Base-by-base conservation (phyloP, 169 alveolate genomes). In the Plasmodium coatneyi region DNA sequence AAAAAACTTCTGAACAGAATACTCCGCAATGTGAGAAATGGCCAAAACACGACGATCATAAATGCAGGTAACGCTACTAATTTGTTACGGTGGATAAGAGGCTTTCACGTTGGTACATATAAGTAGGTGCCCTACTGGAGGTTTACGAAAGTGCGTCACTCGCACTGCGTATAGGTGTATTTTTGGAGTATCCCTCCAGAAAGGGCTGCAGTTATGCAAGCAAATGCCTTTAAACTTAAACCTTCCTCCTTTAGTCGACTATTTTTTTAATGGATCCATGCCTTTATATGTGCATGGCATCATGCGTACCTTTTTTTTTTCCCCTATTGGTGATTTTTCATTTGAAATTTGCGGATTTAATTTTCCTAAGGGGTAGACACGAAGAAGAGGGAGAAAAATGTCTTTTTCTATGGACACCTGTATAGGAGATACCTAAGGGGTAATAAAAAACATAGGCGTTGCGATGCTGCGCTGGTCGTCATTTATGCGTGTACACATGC, bases 311-410 rank as follows among this genome's bases (percentile, higher is more conserved):
- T 66, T 66, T 14, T 52, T 72, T 71, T 84, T 52, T 19, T 71
- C 30, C 76, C 84, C 56, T n/a, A 14, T 36, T 46, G 19, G 6
- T 36, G 34, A 22, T 14, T 79, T 22, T 10, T 39, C 70, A 79
- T 43, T 36, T 16, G 30, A 5, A 82, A 54, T 7, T 22, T 28
- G 80, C 36, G 32, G 60, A 5, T 74, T 76, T 72, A 32, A 52
- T 36, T 43, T 52, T 74, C 54, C 76, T 14, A 74, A 86, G 93
- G 93, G 32, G 86, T 86, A 76, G 93, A 86, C 80, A 86, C 93
- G 14, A 12, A 86, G 41, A 74, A 86, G 19, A 19, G 70, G 28
- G 93, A 86, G 80, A 86, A 86, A 22, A 86, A 86, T 86, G 83
- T 86, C 0, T 86, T 86, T 39, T 49, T 86, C 71, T 86, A 86